Base-by-base conservation (phyloP, 148 eudicot genomes). In the Silene conica region DNA sequence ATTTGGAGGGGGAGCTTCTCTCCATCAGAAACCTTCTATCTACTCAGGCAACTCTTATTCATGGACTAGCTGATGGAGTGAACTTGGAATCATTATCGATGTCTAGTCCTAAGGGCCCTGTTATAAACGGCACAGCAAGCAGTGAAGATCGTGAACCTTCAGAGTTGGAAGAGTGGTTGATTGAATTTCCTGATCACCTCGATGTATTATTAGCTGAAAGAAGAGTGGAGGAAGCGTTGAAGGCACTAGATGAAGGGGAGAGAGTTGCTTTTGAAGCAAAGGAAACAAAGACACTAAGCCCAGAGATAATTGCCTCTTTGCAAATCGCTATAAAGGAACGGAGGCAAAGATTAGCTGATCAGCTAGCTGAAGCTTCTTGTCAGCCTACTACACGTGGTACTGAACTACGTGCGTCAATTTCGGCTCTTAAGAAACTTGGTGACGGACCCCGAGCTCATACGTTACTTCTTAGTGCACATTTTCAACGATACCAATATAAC, bases 371-470 rank as follows among this genome's bases (percentile, higher is more conserved):
- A 83, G 92, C 93, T 38, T 93, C 98, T 74, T 89, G 93, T 82
- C 98, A 91, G 81, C 98, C 96, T 72, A 89, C 97, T 45, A 90
- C 97, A 21, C 92, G 97, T 78, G 98, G 98, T 73, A 75, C 77
- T 77, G 98, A 92, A 88, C 98, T 95, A 28, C 96, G 97, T 69
- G 87, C 93, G 65, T 82, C 98, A 61, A 85, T 92, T 75, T 86
- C 83, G 71, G 96, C 98, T 77, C 96, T 95, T 74, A 88, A 90
- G 80, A 86, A 83, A 79, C 96, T 95, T 55, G 98, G 98, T n/a
- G 98, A 95, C 80, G 98, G 97, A 14, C 90, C 97, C 20, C 96
- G 97, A 76, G 98, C 97, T 63, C 97, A 92, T 83, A 86, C 83
- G 72, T 80, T 92, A 77, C 92, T 92, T 41, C 98, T 95, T 52